A percentile compares a stretch with the other conserved stretches of the same genome.
Conservation (phyloP, 1,284 basidiomycete genomes). For the Naganishia sp. region DNA sequence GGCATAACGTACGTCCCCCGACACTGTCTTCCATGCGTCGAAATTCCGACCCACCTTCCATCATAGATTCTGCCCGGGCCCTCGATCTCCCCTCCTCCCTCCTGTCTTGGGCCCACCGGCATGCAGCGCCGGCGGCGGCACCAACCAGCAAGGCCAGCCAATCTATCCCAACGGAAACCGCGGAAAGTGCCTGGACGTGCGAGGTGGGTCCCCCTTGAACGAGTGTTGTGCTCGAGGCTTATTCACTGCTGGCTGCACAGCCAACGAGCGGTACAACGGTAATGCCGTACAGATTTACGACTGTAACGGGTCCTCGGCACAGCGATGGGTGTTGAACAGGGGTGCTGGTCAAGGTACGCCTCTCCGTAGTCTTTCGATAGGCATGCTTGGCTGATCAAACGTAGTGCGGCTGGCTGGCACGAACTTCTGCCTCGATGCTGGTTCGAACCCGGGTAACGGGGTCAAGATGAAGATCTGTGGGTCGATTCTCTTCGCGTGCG, state of each 20-base stretch:
- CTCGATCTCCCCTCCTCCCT: slow-evolving; percentile 12
- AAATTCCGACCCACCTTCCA: not conserved
- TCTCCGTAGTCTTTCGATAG: not conserved
- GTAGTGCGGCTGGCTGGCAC: slow-evolving; percentile 30
- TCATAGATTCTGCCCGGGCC: slow-evolving; percentile 6
- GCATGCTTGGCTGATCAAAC: not conserved
- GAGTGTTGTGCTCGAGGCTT: not conserved
- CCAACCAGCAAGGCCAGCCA: not conserved
- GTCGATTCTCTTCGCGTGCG: not conserved
- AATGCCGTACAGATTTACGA: slow-evolving; percentile 20
- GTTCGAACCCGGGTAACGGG: slow-evolving; percentile 29
- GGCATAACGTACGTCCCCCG: slow-evolving; percentile 8
- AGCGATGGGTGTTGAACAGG: slow-evolving; percentile 29
- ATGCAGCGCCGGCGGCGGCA: not conserved
- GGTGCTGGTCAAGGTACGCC: slow-evolving; percentile 28
- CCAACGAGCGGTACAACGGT: slow-evolving; percentile 12
- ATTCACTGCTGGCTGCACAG: not conserved
- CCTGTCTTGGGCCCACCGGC: slow-evolving; percentile 3
- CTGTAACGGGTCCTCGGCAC: slow-evolving; percentile 19
- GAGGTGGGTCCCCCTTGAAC: slow-evolving; percentile 3
- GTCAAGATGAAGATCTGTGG: slow-evolving; percentile 30
- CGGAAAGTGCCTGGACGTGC: slow-evolving; percentile 15
- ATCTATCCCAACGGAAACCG: slow-evolving; percentile 24
- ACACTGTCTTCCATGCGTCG: too few species aligned
- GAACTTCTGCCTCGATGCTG: slow-evolving; percentile 35